Percentiles rank a stretch among this genome's conserved stretches.
Conservation (phyloP, 2,329 filamentous ascomycete genomes). For the Colletotrichum filicis region DNA sequence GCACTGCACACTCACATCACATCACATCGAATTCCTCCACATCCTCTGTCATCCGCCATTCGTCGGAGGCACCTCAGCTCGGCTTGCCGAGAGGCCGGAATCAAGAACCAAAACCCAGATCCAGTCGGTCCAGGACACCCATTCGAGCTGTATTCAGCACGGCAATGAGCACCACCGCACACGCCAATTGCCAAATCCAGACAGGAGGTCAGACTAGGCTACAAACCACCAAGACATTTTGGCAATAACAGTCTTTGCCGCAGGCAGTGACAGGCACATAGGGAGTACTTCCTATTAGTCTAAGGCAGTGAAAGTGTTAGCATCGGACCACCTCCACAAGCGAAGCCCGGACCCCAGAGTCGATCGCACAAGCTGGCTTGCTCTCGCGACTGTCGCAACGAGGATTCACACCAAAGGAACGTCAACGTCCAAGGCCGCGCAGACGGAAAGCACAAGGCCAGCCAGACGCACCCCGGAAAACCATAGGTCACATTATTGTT, state of each 20-base stretch:
- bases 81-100: neutral
- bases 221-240: neutral
- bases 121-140: constrained; percentile 6
- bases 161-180: neutral
- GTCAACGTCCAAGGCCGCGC: neutral
- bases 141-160: neutral
- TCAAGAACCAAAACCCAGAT: neutral
- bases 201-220: neutral
- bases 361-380: constrained; percentile 24
- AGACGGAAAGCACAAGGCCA: constrained; percentile 12
- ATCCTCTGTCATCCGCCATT: neutral
- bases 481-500: constrained; percentile 18
- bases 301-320: neutral
- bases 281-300: neutral
- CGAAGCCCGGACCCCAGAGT: constrained; percentile 6
- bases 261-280: neutral
- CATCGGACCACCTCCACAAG: neutral
- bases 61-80: constrained; percentile 2
- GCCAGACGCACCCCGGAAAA: constrained; percentile 33
- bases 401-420: neutral
- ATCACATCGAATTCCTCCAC: constrained; percentile 22
- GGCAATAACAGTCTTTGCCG: neutral
- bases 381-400: neutral
- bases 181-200: constrained; percentile 1
- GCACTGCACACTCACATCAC: constrained; percentile 29